Evolutionary conservation across 257 asterid genomes (phyloP).

Genomic region (Solanum neorickii): DNA sequence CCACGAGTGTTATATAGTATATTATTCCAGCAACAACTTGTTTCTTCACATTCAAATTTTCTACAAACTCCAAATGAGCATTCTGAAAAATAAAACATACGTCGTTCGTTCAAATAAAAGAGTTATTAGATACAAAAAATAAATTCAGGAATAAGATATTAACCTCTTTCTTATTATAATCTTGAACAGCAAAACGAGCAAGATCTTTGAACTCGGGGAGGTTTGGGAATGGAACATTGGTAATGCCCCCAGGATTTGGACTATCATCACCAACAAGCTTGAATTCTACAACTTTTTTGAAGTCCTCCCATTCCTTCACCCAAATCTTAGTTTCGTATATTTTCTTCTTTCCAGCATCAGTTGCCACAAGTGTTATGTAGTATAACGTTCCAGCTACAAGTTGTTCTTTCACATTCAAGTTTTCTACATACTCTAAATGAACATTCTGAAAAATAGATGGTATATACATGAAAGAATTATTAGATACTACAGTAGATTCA

Average conservation of each 20-base stretch:
- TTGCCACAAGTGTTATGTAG: not conserved
- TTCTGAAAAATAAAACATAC: not conserved
- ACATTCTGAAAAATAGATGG: not conserved
- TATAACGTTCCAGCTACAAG: not conserved
- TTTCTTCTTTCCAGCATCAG: not conserved
- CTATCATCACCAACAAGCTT: too few species aligned
- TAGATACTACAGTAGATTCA: too few species aligned
- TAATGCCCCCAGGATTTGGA: too few species aligned
- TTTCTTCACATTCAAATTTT: not conserved
- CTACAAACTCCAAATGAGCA: not conserved
- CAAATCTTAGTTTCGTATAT: not conserved
- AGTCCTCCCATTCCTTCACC: conserved; percentile 3
- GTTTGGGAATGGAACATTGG: too few species aligned
- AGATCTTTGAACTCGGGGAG: too few species aligned
- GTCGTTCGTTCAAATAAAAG: not conserved
- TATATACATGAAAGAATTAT: too few species aligned
- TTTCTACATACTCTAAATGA: not conserved
- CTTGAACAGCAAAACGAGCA: too few species aligned
- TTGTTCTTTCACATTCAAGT: not conserved
- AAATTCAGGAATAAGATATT: too few species aligned
- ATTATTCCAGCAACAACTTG: not conserved
- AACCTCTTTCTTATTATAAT: too few species aligned
- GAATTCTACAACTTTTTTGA: not conserved
- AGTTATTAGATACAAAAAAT: too few species aligned
- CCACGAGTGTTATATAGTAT: not conserved